Base-by-base conservation (phyloP, 2,329 filamentous ascomycete species). In the Fusarium miscanthi region DNA sequence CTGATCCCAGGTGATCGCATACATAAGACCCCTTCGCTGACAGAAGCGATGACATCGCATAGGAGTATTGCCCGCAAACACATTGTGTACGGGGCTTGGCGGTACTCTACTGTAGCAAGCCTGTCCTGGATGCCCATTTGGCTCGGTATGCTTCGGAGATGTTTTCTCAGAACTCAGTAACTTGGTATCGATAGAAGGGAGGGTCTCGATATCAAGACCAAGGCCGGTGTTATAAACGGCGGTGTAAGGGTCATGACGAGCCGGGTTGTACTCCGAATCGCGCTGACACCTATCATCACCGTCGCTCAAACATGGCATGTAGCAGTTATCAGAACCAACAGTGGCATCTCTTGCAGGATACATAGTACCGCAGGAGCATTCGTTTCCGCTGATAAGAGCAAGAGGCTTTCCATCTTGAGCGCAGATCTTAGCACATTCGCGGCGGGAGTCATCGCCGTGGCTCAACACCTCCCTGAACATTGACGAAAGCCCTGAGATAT, bases 131-230 rank as follows among this genome's bases (percentile, higher is more conserved):
- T 30, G 41, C 0, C 40, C n/a, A 30, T 25, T 14, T 1, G 23
- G 23, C 16, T 51, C 13, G 12, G 31, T 21, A 1, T 33, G 19
- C 8, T 41, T 30, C 0, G 1, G 0, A 4, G 38, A 7, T 8
- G 21, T 49, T 12, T 41, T 5, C 21, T 12, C 31, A 31, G 27
- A 30, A 30, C 3, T 30, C 27, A 8, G 27, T 30, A 30, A 30
- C 27, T 30, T 30, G 9, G 27, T 30, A 30, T 8, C 27, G 27
- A 30, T 30, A 9, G 27, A 30, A 19, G 10, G 13, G 4, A 10
- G 14, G 4, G 14, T 35, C 5, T 23, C 8, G 0, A 57, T 1
- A 25, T 49, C n/a, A 19, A 27, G 1, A 1, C 21, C 49, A 16
- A 23, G 16, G 0, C 65, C 56, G 1, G 21, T 63, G 9, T 53